phyloP scores from a whole-genome alignment of 495 filamentous ascomycete genomes.

The Hyaloscypha hepaticicola region DNA sequence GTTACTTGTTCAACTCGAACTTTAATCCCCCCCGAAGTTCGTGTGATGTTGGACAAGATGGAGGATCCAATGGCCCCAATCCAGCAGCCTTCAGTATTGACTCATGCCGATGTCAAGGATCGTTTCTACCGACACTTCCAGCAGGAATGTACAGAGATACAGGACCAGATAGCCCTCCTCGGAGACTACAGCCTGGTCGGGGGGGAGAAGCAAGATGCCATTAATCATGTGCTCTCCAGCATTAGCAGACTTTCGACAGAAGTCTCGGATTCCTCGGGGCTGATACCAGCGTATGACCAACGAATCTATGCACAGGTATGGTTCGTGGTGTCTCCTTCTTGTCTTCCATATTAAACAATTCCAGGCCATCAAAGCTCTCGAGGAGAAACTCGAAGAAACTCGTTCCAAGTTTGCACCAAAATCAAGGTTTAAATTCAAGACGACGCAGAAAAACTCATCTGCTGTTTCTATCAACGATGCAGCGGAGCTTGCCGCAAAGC shows the following conservation, averaged over 20 bases:
- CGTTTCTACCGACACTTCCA: slow-evolving; percentile 80
- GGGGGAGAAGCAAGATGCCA: slow-evolving; percentile 60
- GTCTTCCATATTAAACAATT: slow-evolving; percentile 1
- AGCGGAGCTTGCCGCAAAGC: slow-evolving; percentile 48
- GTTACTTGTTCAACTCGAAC: too few species aligned
- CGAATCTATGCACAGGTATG: slow-evolving; percentile 68
- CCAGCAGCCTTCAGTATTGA: neutral
- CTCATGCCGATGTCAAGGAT: slow-evolving; percentile 55
- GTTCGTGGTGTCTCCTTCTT: neutral
- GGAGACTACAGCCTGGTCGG: slow-evolving; percentile 49
- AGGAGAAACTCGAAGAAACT: slow-evolving; percentile 60
- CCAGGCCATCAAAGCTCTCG: slow-evolving; percentile 67
- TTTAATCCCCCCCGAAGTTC: neutral
- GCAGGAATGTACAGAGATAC: slow-evolving; percentile 58
- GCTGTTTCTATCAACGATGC: slow-evolving; percentile 58
- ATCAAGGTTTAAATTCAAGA: slow-evolving; percentile 74
- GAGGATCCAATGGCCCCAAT: slow-evolving; percentile 11
- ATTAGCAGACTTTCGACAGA: slow-evolving; percentile 67
- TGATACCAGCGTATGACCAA: slow-evolving; percentile 75
- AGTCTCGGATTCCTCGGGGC: slow-evolving; percentile 65
- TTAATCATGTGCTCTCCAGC: slow-evolving; percentile 63
- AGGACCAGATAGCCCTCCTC: slow-evolving; percentile 60
- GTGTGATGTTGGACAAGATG: slow-evolving; percentile 10
- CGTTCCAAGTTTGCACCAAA: slow-evolving; percentile 60
- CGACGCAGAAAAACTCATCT: slow-evolving; percentile 52